phyloP scores from a whole-genome alignment of 1,284 basidiomycete genomes.

The Apiotrichum porosum region DNA sequence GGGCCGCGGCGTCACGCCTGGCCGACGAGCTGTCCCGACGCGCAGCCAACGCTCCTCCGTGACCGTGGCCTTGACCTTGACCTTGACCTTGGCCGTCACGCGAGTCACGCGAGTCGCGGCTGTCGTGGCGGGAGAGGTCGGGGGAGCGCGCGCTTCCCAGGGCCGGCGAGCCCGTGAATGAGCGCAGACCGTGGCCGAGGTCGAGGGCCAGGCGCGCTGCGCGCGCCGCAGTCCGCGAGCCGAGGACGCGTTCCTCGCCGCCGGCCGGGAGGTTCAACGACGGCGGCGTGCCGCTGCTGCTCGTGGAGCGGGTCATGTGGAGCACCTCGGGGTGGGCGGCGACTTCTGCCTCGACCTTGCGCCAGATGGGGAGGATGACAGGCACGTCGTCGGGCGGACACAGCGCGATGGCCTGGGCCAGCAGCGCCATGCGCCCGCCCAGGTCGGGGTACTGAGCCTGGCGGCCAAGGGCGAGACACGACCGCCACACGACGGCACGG shows the following conservation, averaged over 20 bases:
- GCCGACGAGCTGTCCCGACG: too few relatives aligned
- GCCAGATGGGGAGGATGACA: slow-evolving; percentile 69
- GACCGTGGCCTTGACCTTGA: not conserved
- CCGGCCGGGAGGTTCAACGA: not conserved
- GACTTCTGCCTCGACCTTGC: slow-evolving; percentile 46
- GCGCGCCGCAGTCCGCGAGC: slow-evolving; percentile 41
- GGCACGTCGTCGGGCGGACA: slow-evolving; percentile 74
- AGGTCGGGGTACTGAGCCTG: slow-evolving; percentile 68
- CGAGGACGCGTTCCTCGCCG: slow-evolving; percentile 36
- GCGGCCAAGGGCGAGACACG: slow-evolving; percentile 57
- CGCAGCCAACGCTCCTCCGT: slow-evolving; percentile 1
- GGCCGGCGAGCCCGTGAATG: slow-evolving; percentile 8
- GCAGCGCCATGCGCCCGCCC: slow-evolving; percentile 61
- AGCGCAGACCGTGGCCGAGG: slow-evolving; percentile 8
- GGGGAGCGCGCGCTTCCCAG: not conserved
- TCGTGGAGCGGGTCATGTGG: not conserved
- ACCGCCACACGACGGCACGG: slow-evolving; percentile 54
- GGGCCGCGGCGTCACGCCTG: slow-evolving; percentile 8
- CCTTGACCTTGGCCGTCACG: not conserved
- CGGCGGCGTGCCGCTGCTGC: not conserved
- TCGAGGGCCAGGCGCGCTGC: slow-evolving; percentile 37
- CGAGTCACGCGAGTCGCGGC: not conserved
- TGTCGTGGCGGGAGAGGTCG: not conserved
- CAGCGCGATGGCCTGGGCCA: slow-evolving; percentile 80
- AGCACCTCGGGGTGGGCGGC: slow-evolving; percentile 4